Percentiles rank a stretch among this genome's conserved stretches.
Evolutionary conservation across 768 basidiomycete genomes (phyloP).

Genomic region (Trametopsis cervina): DNA sequence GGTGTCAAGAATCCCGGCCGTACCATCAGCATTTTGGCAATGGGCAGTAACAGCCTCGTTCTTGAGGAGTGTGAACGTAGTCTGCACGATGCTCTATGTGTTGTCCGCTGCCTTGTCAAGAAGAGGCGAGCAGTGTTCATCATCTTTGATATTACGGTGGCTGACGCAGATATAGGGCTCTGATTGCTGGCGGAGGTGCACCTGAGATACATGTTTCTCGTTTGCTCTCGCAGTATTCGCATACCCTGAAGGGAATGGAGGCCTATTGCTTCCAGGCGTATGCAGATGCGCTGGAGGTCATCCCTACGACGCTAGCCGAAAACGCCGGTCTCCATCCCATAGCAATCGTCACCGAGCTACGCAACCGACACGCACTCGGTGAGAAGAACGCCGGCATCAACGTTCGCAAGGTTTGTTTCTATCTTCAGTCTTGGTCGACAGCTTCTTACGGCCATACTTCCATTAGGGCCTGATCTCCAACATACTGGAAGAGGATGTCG

Average conservation of each 20-base stretch:
- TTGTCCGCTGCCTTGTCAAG: constrained; percentile 96
- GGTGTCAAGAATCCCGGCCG: constrained; percentile 92
- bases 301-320: constrained; percentile 95
- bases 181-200: constrained; percentile 95
- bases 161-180: constrained; percentile 43
- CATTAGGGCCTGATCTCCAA: constrained; percentile 89
- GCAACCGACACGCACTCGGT: constrained; percentile 94
- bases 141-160: neutral
- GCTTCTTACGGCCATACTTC: neutral
- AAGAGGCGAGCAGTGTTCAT: constrained; percentile 63
- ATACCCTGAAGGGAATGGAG: constrained; percentile 95
- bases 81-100: constrained; percentile 98
- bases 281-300: constrained; percentile 95
- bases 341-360: constrained; percentile 93
- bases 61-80: constrained; percentile 96
- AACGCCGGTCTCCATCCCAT: constrained; percentile 98
- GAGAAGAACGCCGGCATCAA: constrained; percentile 96
- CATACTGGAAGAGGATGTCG: constrained; percentile 94
- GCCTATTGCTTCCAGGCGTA: constrained; percentile 99
- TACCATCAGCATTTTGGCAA: constrained; percentile 93
- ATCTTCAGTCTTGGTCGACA: neutral
- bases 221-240: constrained; percentile 81
- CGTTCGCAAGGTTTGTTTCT: constrained; percentile 76
- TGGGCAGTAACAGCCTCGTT: constrained; percentile 87
- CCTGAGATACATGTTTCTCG: constrained; percentile 98